These are phyloP conservation scores for Auriscalpium microsporum DNA, from an alignment of 768 basidiomycete genomes.

Conservation along the genomic window DNA sequence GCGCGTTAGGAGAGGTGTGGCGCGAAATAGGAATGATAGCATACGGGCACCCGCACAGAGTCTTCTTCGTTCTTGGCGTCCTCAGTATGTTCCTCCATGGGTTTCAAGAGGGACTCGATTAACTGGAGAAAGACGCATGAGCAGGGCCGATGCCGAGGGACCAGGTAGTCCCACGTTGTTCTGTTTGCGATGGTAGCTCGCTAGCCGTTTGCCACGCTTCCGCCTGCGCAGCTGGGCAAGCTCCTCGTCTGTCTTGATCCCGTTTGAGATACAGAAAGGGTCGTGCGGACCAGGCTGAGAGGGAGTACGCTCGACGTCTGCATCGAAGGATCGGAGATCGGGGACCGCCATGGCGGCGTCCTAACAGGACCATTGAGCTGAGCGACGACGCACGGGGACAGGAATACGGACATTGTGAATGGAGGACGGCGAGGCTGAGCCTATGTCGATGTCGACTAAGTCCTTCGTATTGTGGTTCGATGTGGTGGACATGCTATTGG, in stretches of 20 bases:
- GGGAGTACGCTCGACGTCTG: slow-evolving; percentile 34
- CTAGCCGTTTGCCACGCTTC: slow-evolving; percentile 54
- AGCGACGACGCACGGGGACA: neutral
- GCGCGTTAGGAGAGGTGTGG: neutral
- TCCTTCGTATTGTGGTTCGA: too few species aligned
- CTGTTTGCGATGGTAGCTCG: slow-evolving; percentile 59
- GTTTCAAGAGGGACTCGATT: slow-evolving; percentile 79
- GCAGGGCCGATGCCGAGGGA: neutral
- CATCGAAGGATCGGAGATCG: slow-evolving; percentile 7
- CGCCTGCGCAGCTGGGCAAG: slow-evolving; percentile 52
- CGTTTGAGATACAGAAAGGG: slow-evolving; percentile 59
- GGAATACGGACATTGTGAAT: neutral
- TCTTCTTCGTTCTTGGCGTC: slow-evolving; percentile 71
- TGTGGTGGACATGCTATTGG: too few species aligned
- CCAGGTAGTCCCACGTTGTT: slow-evolving; percentile 46
- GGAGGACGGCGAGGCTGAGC: neutral
- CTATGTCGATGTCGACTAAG: too few species aligned
- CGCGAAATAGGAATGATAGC: slow-evolving; percentile 17
- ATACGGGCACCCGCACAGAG: slow-evolving; percentile 55
- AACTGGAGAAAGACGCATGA: slow-evolving; percentile 40
- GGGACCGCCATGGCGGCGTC: slow-evolving; percentile 11
- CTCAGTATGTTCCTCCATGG: slow-evolving; percentile 82
- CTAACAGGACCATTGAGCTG: neutral
- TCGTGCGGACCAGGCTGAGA: slow-evolving; percentile 33
- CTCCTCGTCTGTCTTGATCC: slow-evolving; percentile 53